Evolutionary conservation across 176 grass and related monocot genomes (phyloP), one percentile per base, ranked within the genome.

Genomic region (Hordeum marinum): DNA sequence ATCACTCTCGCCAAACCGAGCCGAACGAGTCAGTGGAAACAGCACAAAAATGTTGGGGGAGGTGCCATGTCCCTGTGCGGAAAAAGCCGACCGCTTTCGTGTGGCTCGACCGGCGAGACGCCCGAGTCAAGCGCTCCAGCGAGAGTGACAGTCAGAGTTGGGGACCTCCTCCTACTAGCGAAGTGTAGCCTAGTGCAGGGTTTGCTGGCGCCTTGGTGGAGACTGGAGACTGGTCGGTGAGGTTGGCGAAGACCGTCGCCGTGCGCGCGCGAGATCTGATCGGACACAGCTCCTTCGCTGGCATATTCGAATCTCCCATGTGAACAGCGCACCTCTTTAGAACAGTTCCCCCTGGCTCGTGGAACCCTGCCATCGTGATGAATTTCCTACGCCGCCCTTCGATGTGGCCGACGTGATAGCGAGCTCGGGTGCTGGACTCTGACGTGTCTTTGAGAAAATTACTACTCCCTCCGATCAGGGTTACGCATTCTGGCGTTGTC

Each of bases 31-130:
- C 5, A 52, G 5, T 9, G 14, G 21, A 58, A 39, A 63, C 23
- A 14, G 43, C 36, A 17, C 31, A 10, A 15, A 26, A 25, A 3
- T 64, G 65, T 45, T 50, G 52, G 81, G 70, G 70, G 20, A 13
- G 69, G 23, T 81, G 72, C 23, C 52, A 10, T 17, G 65, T 68
- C 32, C 72, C 54, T 50, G 73, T 78, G 78, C 32, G 40, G 62
- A 82, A 82, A 85, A n/a, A 61, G 23, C 3, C 7, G 77, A 4
- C 72, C 9, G 37, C 43, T 90, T 86, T 74, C 80, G 84, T 37
- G 79, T 23, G 79, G 43, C 17, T 52, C 14, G 43, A 2, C 43
- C 72, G 88, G 68, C 80, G 35, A 82, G 65, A 10, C 4, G 75
- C 24, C 42, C 10, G 36, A 2, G 72, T 65, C 82, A 66, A 64